A percentile compares a stretch with the other conserved stretches of the same genome.
phyloP scores from a whole-genome alignment of 495 filamentous ascomycete genomes.

The Lophiostoma macrostomum region DNA sequence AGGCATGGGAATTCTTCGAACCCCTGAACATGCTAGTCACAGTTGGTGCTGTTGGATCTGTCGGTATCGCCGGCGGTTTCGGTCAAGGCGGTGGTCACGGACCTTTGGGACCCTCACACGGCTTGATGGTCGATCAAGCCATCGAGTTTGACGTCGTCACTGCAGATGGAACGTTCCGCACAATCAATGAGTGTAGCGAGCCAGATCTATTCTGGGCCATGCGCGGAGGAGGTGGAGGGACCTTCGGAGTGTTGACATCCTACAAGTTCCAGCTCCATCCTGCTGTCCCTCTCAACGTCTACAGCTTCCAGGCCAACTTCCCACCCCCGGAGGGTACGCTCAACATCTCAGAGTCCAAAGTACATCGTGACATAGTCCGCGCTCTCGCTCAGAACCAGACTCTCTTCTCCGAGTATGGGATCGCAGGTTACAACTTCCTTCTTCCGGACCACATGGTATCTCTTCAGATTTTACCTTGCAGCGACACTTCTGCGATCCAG shows the following conservation, averaged over 20 bases:
- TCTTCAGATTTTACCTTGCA: conserved; percentile 21
- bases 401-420: conserved; percentile 11
- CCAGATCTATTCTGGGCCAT: conserved; percentile 35
- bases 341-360: conserved; percentile 22
- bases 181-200: conserved; percentile 32
- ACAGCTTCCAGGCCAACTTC: conserved; percentile 26
- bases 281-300: conserved; percentile 26
- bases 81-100: conserved; percentile 32
- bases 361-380: conserved; percentile 22
- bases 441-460: conserved; percentile 25
- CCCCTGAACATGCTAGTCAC: conserved; percentile 20
- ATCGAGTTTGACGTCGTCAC: conserved; percentile 33
- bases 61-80: conserved; percentile 31
- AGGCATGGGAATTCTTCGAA: conserved; percentile 26
- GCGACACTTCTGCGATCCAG: conserved; percentile 15
- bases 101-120: conserved; percentile 22
- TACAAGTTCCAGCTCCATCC: conserved; percentile 34
- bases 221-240: conserved; percentile 34
- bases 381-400: conserved; percentile 26
- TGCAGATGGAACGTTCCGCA: conserved; percentile 24
- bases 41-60: conserved; percentile 25
- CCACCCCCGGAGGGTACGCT: conserved; percentile 2
- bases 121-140: conserved; percentile 31
- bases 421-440: conserved; percentile 32
- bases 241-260: conserved; percentile 26